phyloP scores from a whole-genome alignment of 371 early-diverging fungal species.

The Saksenaea oblongispora region DNA sequence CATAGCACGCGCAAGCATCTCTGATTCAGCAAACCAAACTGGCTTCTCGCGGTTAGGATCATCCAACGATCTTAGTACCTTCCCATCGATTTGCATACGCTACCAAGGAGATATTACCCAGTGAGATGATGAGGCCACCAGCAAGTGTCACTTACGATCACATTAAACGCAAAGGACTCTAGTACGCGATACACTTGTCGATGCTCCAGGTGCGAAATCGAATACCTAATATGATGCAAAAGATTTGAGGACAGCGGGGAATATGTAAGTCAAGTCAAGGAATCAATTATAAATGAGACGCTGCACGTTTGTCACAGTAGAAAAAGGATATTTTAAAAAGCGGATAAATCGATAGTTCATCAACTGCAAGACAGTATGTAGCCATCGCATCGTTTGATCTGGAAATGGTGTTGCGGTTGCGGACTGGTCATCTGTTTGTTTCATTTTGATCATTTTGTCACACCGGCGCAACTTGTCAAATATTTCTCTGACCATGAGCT shows the following conservation, averaged over 20 bases:
- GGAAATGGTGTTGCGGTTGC: conserved; percentile 30
- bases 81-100: conserved; percentile 64
- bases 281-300: conserved; percentile 2
- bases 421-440: conserved; percentile 9
- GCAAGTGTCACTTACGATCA: conserved; percentile 45
- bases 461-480: conserved; percentile 74
- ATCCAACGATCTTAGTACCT: conserved; percentile 58
- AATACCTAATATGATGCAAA: conserved; percentile 65
- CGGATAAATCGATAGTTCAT: conserved; percentile 70
- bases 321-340: conserved; percentile 49
- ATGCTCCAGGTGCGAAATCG: conserved; percentile 62
- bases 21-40: conserved; percentile 70
- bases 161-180: conserved; percentile 65
- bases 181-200: conserved; percentile 67
- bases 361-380: conserved; percentile 75
- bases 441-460: conserved; percentile 60
- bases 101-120: conserved; percentile 11
- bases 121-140: not conserved
- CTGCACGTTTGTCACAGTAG: not conserved
- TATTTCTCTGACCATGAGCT: conserved; percentile 74
- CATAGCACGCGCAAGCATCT: conserved; percentile 61
- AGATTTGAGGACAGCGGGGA: conserved; percentile 51
- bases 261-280: conserved; percentile 40
- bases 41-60: conserved; percentile 63
- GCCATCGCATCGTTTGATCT: conserved; percentile 67